Evolutionary conservation across 352 stramenopile species (phyloP).

Genomic region (Pythium apleroticum): DNA sequence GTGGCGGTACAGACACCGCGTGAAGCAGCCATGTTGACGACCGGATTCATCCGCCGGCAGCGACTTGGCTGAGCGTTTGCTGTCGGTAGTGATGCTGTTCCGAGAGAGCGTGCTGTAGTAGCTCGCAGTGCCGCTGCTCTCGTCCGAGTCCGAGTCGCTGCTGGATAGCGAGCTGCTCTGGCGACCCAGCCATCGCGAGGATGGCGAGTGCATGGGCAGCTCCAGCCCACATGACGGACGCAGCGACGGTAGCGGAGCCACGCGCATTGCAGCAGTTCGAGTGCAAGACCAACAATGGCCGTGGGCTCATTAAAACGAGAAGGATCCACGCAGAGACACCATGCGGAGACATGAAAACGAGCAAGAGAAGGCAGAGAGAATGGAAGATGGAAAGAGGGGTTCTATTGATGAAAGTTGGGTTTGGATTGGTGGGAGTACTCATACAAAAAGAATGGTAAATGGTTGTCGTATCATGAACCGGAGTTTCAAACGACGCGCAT

Average conservation of each 20-base stretch:
- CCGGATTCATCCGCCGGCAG: neutral
- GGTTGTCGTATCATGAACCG: constrained; percentile 36
- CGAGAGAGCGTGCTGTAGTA: constrained; percentile 4
- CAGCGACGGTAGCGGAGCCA: constrained; percentile 10
- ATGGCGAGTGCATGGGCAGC: neutral
- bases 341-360: neutral
- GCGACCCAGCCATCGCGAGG: neutral
- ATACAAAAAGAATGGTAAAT: constrained; percentile 39
- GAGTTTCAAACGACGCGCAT: constrained; percentile 38
- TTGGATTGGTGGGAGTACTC: constrained; percentile 25
- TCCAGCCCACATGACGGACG: neutral
- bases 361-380: neutral
- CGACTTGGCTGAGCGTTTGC: neutral
- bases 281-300: neutral
- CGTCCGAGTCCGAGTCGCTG: constrained; percentile 4
- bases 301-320: neutral
- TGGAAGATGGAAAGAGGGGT: neutral
- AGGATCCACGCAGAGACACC: neutral
- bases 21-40: neutral
- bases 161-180: neutral
- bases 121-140: neutral
- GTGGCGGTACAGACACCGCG: constrained; percentile 38
- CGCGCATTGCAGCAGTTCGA: constrained; percentile 2
- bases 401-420: neutral
- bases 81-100: neutral